Conservation (phyloP, 306 rosid species). For the Cucurbita argyrosperma region DNA sequence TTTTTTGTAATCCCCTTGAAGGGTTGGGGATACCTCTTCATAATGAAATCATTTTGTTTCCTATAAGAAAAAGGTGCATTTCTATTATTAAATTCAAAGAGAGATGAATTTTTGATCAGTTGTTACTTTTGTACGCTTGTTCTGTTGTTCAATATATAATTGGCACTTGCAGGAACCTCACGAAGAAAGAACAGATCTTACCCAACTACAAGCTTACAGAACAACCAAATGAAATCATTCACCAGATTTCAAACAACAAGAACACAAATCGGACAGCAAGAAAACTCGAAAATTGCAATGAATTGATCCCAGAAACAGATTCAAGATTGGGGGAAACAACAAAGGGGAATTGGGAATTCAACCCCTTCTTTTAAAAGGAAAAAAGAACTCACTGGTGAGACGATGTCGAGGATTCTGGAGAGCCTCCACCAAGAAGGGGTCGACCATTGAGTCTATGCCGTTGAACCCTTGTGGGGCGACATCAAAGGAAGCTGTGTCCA, state of each 20-base stretch:
- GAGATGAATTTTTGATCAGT: neutral
- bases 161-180: neutral
- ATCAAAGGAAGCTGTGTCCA: constrained; percentile 23
- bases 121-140: neutral
- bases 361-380: neutral
- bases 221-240: neutral
- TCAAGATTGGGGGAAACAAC: neutral
- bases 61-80: neutral
- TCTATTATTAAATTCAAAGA: neutral
- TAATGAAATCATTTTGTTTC: neutral
- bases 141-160: neutral
- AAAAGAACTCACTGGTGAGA: constrained; percentile 43
- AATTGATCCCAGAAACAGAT: neutral
- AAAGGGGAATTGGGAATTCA: neutral
- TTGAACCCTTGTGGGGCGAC: constrained; percentile 28
- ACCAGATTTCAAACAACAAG: neutral
- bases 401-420: constrained; percentile 92
- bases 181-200: neutral
- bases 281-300: neutral
- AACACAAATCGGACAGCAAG: neutral
- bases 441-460: constrained; percentile 66
- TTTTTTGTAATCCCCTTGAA: neutral
- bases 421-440: constrained; percentile 87
- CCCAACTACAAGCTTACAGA: neutral
- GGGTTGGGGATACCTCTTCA: neutral